Evolutionary conservation across 2,329 filamentous ascomycete genomes (phyloP).

Genomic region (Aspergillus quadrilineatus): DNA sequence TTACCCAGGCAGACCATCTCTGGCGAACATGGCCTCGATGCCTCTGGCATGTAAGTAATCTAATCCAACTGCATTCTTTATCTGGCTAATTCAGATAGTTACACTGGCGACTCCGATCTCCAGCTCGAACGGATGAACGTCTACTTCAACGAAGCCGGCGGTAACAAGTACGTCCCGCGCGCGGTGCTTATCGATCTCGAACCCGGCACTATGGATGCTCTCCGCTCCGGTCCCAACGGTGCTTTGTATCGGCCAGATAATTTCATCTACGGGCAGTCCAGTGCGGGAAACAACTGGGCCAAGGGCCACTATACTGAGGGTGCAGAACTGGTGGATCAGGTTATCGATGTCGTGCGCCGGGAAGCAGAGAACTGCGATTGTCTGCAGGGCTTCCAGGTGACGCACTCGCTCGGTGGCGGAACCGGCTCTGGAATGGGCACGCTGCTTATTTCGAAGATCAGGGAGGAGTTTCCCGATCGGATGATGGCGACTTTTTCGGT

Average conservation of each 20-base stretch:
- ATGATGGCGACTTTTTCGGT: conserved; percentile 66
- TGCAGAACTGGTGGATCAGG: conserved; percentile 64
- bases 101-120: not conserved
- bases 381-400: conserved; percentile 66
- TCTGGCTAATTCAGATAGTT: not conserved
- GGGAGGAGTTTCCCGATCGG: conserved; percentile 66
- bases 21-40: not conserved
- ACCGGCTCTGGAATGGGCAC: conserved; percentile 67
- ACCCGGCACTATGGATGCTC: conserved; percentile 66
- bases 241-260: conserved; percentile 67
- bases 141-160: conserved; percentile 60
- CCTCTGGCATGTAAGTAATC: not conserved
- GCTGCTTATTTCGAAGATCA: conserved; percentile 62
- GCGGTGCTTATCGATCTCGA: conserved; percentile 68
- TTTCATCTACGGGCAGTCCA: conserved; percentile 66
- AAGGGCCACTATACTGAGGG: conserved; percentile 68
- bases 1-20: not conserved
- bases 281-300: conserved; percentile 68
- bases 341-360: conserved; percentile 64
- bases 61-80: not conserved
- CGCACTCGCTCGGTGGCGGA: conserved; percentile 68
- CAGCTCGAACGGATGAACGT: not conserved
- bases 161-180: conserved; percentile 66
- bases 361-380: conserved; percentile 67
- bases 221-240: conserved; percentile 62